Evolutionary conservation across 441 rosid genomes (phyloP).

Genomic region (Populus trichocarpa): DNA sequence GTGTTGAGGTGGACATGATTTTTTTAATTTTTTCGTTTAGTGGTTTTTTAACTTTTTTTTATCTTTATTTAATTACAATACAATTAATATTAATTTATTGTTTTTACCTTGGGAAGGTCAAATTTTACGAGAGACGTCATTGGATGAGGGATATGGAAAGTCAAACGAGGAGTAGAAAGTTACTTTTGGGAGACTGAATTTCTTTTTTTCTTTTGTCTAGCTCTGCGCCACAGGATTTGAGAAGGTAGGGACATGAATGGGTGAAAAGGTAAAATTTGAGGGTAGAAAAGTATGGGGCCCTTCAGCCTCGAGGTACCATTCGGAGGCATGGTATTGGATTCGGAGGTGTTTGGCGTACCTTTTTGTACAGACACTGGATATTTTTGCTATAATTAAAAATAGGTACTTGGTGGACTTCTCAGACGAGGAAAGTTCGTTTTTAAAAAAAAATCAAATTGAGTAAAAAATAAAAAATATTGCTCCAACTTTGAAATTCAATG

Average conservation of each 20-base stretch:
- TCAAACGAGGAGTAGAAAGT: constrained; percentile 10
- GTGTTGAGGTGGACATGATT: not conserved
- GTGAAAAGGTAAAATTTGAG: not conserved
- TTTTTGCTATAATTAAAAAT: not conserved
- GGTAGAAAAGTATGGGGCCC: not conserved
- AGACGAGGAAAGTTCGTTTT: no score
- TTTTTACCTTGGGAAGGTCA: not conserved
- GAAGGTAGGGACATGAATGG: not conserved
- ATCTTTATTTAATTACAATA: not conserved
- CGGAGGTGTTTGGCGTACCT: not conserved
- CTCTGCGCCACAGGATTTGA: not conserved
- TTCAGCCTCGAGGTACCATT: not conserved
- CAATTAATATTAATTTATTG: no score
- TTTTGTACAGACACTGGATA: not conserved
- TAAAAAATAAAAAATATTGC: no score
- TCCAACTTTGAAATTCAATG: no score
- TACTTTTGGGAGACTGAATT: not conserved
- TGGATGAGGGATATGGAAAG: not conserved
- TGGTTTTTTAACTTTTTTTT: not conserved
- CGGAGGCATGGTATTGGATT: not conserved
- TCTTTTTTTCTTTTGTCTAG: not conserved
- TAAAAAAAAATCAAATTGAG: no score
- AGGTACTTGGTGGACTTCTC: not conserved
- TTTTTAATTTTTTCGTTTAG: not conserved
- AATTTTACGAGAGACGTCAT: constrained; percentile 15